Conservation (phyloP, 2,329 filamentous ascomycete species). For the Fusarium equiseti region DNA sequence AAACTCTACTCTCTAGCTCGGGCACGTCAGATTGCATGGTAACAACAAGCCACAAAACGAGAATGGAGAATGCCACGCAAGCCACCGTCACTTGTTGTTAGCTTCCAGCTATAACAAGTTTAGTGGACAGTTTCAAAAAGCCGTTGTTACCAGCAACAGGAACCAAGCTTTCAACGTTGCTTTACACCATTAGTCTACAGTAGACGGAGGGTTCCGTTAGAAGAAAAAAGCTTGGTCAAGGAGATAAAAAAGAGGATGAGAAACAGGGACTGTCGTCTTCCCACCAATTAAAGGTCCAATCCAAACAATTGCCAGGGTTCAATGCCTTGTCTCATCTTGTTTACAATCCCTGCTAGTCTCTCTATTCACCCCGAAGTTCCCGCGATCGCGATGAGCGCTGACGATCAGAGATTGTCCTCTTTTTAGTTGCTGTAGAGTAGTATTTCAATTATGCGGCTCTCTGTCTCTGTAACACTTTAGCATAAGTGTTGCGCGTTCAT, state of each 20-base stretch:
- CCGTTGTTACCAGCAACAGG: conserved; percentile 17
- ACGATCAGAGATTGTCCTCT: conserved; percentile 27
- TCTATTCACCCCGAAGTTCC: conserved; percentile 8
- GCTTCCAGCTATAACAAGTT: conserved; percentile 19
- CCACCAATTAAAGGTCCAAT: conserved; percentile 15
- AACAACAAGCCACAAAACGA: conserved; percentile 26
- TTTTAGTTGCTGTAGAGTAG: background rate
- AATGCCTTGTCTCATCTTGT: conserved; percentile 36
- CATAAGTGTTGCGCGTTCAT: background rate
- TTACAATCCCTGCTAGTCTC: conserved; percentile 32
- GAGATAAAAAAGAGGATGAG: background rate
- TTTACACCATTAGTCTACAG: background rate
- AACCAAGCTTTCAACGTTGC: conserved; percentile 12
- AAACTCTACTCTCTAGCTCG: background rate
- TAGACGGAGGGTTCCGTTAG: background rate
- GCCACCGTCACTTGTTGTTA: conserved; percentile 18
- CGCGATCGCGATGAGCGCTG: conserved; percentile 37
- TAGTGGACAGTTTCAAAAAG: conserved; percentile 10
- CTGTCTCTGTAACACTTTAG: background rate
- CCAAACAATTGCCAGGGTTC: conserved; percentile 9
- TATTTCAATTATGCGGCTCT: conserved; percentile 21
- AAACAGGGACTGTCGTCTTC: conserved; percentile 24
- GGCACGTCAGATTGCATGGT: conserved; percentile 36
- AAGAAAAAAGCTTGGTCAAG: conserved; percentile 23
- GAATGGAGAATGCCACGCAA: conserved; percentile 25